Evolutionary conservation across 192 early-diverging fungal genomes (phyloP).

Genomic region (Coemansia sp.): DNA sequence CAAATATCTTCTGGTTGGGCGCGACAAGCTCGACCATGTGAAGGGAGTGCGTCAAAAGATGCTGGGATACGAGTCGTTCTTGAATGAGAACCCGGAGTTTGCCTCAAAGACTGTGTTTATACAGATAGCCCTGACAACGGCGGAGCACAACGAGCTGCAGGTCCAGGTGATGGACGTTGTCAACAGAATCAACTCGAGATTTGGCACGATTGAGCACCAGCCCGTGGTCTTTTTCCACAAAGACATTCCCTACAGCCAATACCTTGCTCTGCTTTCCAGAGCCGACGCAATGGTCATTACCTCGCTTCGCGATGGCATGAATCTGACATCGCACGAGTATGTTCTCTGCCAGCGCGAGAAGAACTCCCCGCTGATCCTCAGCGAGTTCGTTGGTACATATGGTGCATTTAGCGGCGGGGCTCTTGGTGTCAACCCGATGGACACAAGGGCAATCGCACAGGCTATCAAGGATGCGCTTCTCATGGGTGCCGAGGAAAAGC

Average conservation of each 20-base stretch:
- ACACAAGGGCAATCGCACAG: constrained; percentile 81
- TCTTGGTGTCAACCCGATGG: constrained; percentile 95
- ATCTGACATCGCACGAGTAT: constrained; percentile 92
- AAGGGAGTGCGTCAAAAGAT: constrained; percentile 96
- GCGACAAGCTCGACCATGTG: constrained; percentile 95
- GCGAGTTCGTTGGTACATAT: constrained; percentile 97
- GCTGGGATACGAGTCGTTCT: constrained; percentile 86
- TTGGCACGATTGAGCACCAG: constrained; percentile 85
- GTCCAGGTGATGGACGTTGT: constrained; percentile 88
- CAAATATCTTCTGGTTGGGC: constrained; percentile 88
- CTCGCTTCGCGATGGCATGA: constrained; percentile 95
- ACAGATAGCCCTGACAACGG: constrained; percentile 89
- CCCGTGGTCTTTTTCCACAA: constrained; percentile 92
- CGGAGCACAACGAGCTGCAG: constrained; percentile 87
- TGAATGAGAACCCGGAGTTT: constrained; percentile 87
- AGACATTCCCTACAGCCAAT: constrained; percentile 88
- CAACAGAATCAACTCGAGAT: constrained; percentile 86
- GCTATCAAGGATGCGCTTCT: constrained; percentile 87
- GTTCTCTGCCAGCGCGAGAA: constrained; percentile 87
- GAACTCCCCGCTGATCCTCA: constrained; percentile 80
- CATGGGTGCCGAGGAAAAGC: constrained; percentile 78
- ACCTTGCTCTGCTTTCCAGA: constrained; percentile 79
- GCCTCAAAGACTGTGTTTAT: constrained; percentile 88
- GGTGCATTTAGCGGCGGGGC: constrained; percentile 82
- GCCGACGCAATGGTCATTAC: constrained; percentile 92